Conservation (phyloP, 2,329 filamentous ascomycete species). For the Trichoderma koningii region DNA sequence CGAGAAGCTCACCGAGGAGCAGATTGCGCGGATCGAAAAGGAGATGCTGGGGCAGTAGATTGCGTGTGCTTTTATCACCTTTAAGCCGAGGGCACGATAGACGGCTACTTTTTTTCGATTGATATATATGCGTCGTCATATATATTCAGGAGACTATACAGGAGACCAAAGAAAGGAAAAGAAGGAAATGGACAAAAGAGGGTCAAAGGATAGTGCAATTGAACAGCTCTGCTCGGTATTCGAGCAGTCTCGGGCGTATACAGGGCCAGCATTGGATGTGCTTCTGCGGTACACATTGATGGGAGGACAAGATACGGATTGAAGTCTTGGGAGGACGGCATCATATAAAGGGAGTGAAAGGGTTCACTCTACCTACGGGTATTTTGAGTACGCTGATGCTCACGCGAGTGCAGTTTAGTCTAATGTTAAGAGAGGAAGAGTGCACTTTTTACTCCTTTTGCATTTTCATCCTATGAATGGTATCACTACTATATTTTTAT, state of each 20-base stretch:
- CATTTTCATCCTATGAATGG: conserved; percentile 9
- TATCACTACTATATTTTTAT: neutral
- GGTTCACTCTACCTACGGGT: neutral
- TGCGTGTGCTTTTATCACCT: neutral
- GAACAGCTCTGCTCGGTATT: neutral
- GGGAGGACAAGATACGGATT: neutral
- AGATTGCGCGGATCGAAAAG: conserved; percentile 48
- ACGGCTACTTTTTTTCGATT: neutral
- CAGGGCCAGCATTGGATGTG: conserved; percentile 12
- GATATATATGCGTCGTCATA: neutral
- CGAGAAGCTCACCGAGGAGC: conserved; percentile 44
- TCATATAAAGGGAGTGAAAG: conserved; percentile 8
- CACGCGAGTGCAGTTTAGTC: neutral
- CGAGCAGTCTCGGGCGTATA: conserved; percentile 4
- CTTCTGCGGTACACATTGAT: neutral
- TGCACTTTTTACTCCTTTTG: conserved; percentile 12
- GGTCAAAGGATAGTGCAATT: neutral
- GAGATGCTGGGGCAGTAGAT: conserved; percentile 46
- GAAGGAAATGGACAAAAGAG: neutral
- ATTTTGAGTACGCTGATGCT: neutral
- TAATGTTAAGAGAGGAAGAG: conserved; percentile 22
- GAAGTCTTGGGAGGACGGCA: neutral
- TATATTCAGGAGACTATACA: no score
- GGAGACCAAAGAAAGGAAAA: neutral
- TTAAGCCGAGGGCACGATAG: neutral